These are phyloP conservation scores for Miscanthus sacchariflorus DNA, from an alignment of 202 grass and related monocot species.

Conservation along the genomic window DNA sequence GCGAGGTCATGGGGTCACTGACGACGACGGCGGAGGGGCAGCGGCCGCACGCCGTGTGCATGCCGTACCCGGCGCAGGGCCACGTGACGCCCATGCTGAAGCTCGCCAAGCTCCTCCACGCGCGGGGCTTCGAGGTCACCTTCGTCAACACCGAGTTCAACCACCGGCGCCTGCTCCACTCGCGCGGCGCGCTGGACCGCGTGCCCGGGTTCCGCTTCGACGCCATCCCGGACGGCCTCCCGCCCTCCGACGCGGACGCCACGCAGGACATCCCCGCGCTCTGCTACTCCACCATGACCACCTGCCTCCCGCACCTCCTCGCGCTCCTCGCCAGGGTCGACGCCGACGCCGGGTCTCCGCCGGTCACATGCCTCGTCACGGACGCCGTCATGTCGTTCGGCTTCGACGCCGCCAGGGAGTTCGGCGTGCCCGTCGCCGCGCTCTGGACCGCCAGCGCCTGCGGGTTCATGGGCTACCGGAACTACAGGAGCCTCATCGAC, in stretches of 20 bases:
- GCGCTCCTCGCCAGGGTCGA: background rate
- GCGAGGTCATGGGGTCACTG: background rate
- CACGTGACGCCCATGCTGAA: background rate
- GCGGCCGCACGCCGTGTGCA: slow-evolving; percentile 4
- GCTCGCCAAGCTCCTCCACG: background rate
- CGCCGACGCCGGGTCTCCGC: background rate
- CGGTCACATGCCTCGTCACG: background rate
- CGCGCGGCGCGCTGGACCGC: background rate
- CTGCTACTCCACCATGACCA: background rate
- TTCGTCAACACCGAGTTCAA: slow-evolving; percentile 8
- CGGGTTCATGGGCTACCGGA: background rate
- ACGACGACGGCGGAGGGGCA: background rate
- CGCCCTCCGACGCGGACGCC: background rate
- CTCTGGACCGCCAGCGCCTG: background rate
- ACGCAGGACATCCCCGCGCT: slow-evolving; percentile 5
- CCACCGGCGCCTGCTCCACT: background rate
- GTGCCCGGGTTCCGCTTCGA: background rate
- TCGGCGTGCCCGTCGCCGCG: slow-evolving; percentile 2
- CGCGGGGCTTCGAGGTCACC: background rate
- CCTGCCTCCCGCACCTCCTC: background rate
- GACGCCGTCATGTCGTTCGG: background rate
- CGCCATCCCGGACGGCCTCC: background rate
- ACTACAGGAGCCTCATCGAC: background rate
- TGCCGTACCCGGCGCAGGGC: background rate
- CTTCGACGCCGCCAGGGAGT: background rate